Conservation (phyloP, 2,329 filamentous ascomycete genomes). For the Xylaria sp. region DNA sequence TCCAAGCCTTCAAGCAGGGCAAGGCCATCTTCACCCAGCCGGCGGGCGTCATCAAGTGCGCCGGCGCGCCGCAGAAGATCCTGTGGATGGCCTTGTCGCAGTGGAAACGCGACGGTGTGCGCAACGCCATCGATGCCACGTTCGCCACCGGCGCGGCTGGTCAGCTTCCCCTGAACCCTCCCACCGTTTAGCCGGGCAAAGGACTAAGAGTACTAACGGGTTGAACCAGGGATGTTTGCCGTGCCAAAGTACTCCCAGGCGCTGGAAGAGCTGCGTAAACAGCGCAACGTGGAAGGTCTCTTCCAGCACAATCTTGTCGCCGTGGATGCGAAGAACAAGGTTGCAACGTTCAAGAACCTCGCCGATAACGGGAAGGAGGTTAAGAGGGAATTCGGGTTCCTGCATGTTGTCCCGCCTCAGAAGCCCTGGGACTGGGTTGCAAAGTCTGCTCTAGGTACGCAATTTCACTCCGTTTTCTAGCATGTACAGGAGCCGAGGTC, state of each 20-base stretch:
- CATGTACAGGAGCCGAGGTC: background rate
- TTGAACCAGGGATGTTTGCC: slow-evolving; percentile 40
- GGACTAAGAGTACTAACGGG: slow-evolving; percentile 16
- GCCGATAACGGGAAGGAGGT: slow-evolving; percentile 35
- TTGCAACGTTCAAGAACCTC: slow-evolving; percentile 41
- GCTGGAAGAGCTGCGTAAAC: slow-evolving; percentile 38
- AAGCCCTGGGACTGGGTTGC: slow-evolving; percentile 40
- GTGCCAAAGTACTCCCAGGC: slow-evolving; percentile 43
- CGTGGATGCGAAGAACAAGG: slow-evolving; percentile 39
- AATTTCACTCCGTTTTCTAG: background rate
- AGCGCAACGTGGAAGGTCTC: slow-evolving; percentile 42
- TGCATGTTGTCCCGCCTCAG: slow-evolving; percentile 42
- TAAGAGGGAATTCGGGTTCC: slow-evolving; percentile 39
- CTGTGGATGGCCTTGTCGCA: slow-evolving; percentile 45
- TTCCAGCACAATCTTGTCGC: slow-evolving; percentile 44
- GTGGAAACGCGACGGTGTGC: slow-evolving; percentile 40
- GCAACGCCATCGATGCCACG: slow-evolving; percentile 36
- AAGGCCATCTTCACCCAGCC: slow-evolving; percentile 44
- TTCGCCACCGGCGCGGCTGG: slow-evolving; percentile 41
- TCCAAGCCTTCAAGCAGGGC: slow-evolving; percentile 41
- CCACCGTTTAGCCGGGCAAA: background rate
- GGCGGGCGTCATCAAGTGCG: slow-evolving; percentile 44
- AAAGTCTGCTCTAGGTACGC: slow-evolving; percentile 42
- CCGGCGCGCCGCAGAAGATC: slow-evolving; percentile 44
- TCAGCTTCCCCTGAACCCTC: slow-evolving; percentile 13